phyloP scores from a whole-genome alignment of 768 basidiomycete species.

The Chalciporus chontae region DNA sequence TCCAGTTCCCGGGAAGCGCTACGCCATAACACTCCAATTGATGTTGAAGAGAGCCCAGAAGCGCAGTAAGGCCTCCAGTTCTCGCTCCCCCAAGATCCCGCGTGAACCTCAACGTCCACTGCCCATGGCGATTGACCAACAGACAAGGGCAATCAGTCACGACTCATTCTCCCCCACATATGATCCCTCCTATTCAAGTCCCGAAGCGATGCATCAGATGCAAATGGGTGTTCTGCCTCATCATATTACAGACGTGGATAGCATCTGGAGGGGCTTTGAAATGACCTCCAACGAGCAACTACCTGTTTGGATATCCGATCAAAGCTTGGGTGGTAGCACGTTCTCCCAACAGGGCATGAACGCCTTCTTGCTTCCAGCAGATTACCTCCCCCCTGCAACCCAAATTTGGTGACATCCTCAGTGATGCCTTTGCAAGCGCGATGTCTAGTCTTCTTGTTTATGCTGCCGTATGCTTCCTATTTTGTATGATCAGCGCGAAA shows the following conservation, averaged over 20 bases:
- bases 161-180: constrained; percentile 60
- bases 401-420: constrained; percentile 63
- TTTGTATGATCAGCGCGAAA: constrained; percentile 23
- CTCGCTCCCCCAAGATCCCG: constrained; percentile 58
- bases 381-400: constrained; percentile 66
- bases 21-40: constrained; percentile 83
- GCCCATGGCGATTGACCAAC: constrained; percentile 45
- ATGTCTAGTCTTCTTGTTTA: constrained; percentile 15
- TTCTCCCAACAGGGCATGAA: constrained; percentile 84
- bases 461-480: constrained; percentile 18
- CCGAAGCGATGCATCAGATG: constrained; percentile 31
- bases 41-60: constrained; percentile 81
- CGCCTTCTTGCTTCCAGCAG: constrained; percentile 73
- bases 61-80: constrained; percentile 47
- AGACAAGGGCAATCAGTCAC: constrained; percentile 33
- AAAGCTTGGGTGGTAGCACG: constrained; percentile 70
- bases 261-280: constrained; percentile 76
- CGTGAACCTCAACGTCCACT: constrained; percentile 53
- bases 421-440: constrained; percentile 1
- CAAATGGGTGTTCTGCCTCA: constrained; percentile 28
- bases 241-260: constrained; percentile 44
- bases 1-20: constrained; percentile 87
- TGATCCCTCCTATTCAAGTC: constrained; percentile 38
- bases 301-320: constrained; percentile 85
- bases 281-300: constrained; percentile 68